Conservation (phyloP, 768 basidiomycete species). For the Sporobolomyces pararoseus region DNA sequence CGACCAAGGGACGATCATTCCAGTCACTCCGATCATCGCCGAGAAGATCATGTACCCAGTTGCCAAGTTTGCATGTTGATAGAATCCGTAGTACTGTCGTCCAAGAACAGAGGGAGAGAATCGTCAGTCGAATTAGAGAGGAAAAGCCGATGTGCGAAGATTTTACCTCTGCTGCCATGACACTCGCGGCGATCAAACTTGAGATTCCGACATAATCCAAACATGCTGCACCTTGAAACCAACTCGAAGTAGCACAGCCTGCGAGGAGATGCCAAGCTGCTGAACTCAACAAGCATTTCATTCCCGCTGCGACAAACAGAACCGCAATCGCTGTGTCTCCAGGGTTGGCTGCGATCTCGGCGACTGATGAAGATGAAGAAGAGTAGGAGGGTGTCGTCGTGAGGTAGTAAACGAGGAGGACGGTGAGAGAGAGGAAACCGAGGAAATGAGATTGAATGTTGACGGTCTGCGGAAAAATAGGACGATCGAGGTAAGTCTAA, state of each 20-base stretch:
- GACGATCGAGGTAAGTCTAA: too few relatives aligned
- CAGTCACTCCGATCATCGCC: constrained; percentile 32
- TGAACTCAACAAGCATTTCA: constrained; percentile 46
- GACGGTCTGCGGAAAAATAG: constrained; percentile 35
- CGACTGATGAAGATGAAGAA: constrained; percentile 19
- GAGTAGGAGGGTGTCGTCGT: constrained; percentile 26
- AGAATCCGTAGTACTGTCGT: constrained; percentile 43
- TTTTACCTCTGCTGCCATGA: constrained; percentile 39
- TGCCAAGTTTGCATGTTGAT: constrained; percentile 32
- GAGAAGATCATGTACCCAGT: constrained; percentile 37
- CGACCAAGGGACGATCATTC: constrained; percentile 42
- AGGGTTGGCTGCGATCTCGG: constrained; percentile 16
- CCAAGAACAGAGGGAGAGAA: background rate
- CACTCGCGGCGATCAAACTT: constrained; percentile 42
- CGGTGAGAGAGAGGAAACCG: constrained; percentile 39
- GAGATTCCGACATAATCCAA: constrained; percentile 47
- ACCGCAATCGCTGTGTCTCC: constrained; percentile 44
- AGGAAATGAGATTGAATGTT: constrained; percentile 44
- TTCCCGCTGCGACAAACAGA: constrained; percentile 45
- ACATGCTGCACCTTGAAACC: constrained; percentile 45
- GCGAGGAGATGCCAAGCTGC: constrained; percentile 46
- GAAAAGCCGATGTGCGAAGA: background rate
- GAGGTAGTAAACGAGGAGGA: constrained; percentile 38
- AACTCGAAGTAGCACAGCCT: constrained; percentile 43
- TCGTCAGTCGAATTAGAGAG: background rate